phyloP scores from a whole-genome alignment of 768 basidiomycete species.

The Myochromella boudieri region DNA sequence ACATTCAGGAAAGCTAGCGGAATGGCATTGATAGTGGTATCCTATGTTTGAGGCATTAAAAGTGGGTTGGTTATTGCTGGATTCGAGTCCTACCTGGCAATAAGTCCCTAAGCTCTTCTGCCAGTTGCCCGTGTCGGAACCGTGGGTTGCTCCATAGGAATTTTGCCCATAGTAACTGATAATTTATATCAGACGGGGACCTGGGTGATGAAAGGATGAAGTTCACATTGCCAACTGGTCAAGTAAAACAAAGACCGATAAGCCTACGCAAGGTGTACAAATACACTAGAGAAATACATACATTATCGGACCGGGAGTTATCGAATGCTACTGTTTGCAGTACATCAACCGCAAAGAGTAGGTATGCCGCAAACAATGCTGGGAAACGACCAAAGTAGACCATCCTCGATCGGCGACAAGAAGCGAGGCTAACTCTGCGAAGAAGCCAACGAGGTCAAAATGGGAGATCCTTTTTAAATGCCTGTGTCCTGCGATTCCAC shows the following conservation, averaged over 20 bases:
- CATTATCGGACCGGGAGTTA: constrained; percentile 35
- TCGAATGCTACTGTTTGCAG: constrained; percentile 26
- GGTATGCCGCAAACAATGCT: constrained; percentile 4
- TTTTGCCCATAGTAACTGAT: constrained; percentile 74
- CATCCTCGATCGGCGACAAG: constrained; percentile 7
- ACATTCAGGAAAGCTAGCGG: constrained; percentile 63
- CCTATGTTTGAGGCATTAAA: constrained; percentile 30
- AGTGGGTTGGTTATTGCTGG: neutral
- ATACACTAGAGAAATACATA: constrained; percentile 16
- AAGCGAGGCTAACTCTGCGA: neutral
- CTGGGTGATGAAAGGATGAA: neutral
- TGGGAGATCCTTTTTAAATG: neutral
- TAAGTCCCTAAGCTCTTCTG: constrained; percentile 64
- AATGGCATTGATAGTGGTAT: constrained; percentile 55
- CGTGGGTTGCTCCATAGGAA: constrained; percentile 61
- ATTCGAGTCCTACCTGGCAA: constrained; percentile 36
- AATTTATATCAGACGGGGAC: neutral
- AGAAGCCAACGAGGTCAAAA: constrained; percentile 5
- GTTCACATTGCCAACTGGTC: constrained; percentile 57
- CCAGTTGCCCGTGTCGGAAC: constrained; percentile 46
- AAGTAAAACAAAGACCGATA: neutral
- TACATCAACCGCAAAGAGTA: constrained; percentile 3
- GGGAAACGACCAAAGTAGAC: constrained; percentile 2
- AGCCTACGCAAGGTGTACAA: neutral
- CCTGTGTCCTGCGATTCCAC: constrained; percentile 1